Evolutionary conservation across 306 rosid genomes (phyloP).

Genomic region (Gleditsia sinensis): DNA sequence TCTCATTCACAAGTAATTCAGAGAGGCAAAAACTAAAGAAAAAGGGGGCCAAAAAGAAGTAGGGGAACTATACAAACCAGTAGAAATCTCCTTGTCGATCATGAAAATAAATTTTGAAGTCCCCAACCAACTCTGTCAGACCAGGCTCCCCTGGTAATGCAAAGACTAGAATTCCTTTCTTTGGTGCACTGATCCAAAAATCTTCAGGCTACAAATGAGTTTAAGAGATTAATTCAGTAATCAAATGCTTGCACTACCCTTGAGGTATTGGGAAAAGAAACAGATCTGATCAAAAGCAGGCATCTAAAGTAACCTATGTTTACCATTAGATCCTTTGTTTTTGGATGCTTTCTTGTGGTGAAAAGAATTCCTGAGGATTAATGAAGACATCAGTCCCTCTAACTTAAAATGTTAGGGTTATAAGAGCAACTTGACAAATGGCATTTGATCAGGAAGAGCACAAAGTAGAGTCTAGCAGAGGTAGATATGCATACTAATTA

Average conservation of each 20-base stretch:
- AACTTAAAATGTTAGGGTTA: slow-evolving; percentile 14
- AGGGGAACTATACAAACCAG: slow-evolving; percentile 56
- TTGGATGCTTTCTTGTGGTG: slow-evolving; percentile 76
- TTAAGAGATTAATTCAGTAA: slow-evolving; percentile 21
- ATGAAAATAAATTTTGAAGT: slow-evolving; percentile 87
- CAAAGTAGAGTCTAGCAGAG: slow-evolving; percentile 5
- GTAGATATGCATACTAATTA: slow-evolving; percentile 1
- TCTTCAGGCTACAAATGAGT: slow-evolving; percentile 80
- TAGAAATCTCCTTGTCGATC: slow-evolving; percentile 97
- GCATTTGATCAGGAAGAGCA: slow-evolving; percentile 17
- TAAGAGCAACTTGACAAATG: slow-evolving; percentile 29
- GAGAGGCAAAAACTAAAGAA: slow-evolving; percentile 14
- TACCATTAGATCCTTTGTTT: slow-evolving; percentile 86
- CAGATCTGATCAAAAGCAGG: slow-evolving; percentile 1
- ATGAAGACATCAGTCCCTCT: slow-evolving; percentile 30
- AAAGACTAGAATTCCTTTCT: slow-evolving; percentile 88
- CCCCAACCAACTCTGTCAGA: slow-evolving; percentile 79
- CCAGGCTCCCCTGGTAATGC: slow-evolving; percentile 97
- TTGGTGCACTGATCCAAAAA: slow-evolving; percentile 86
- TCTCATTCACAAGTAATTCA: slow-evolving; percentile 20
- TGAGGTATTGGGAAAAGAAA: slow-evolving; percentile 6
- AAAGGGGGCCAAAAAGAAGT: not conserved
- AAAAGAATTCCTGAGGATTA: slow-evolving; percentile 73
- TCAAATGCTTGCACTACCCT: slow-evolving; percentile 25
- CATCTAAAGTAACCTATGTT: slow-evolving; percentile 28